These are phyloP conservation scores for Gryganskiella cystojenkinii DNA, from an alignment of 192 early-diverging fungal species.

Conservation along the genomic window DNA sequence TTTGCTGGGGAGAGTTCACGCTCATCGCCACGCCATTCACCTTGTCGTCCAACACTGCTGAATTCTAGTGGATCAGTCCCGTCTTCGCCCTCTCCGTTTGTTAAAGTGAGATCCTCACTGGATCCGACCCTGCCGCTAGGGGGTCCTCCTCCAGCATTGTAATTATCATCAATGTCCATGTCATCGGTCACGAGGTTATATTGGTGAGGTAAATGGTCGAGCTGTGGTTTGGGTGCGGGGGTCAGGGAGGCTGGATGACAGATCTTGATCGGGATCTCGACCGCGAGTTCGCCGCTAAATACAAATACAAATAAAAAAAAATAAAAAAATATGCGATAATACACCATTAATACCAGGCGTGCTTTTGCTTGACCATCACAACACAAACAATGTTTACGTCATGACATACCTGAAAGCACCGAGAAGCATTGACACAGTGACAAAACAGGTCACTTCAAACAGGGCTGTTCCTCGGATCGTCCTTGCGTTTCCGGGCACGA, in stretches of 20 bases:
- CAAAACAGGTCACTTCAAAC: constrained; percentile 64
- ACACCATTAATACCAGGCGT: too few relatives aligned
- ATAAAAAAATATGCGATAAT: too few relatives aligned
- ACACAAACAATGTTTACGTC: too few relatives aligned
- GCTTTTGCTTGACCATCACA: too few relatives aligned
- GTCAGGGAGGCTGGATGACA: constrained; percentile 65
- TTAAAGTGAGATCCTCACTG: constrained; percentile 8
- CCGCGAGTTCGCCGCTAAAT: constrained; percentile 61
- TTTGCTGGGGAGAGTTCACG: constrained; percentile 40
- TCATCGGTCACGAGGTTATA: constrained; percentile 57
- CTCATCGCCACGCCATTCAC: constrained; percentile 25
- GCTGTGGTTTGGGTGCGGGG: constrained; percentile 53
- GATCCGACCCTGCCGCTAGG: constrained; percentile 27
- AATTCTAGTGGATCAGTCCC: constrained; percentile 13
- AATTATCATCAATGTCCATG: constrained; percentile 27
- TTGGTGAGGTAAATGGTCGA: constrained; percentile 51
- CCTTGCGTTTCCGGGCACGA: constrained; percentile 64
- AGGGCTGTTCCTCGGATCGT: constrained; percentile 67
- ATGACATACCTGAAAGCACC: constrained; percentile 53
- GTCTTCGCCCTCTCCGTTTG: constrained; percentile 11
- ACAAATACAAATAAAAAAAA: constrained; percentile 9
- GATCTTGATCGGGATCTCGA: constrained; percentile 66
- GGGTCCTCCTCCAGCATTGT: constrained; percentile 6
- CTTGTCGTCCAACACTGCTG: constrained; percentile 20
- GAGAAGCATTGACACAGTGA: constrained; percentile 54